A percentile compares a stretch with the other conserved stretches of the same genome.
Conservation (phyloP, 371 early-diverging fungal species). For the Lichtheimia hyalospora region DNA sequence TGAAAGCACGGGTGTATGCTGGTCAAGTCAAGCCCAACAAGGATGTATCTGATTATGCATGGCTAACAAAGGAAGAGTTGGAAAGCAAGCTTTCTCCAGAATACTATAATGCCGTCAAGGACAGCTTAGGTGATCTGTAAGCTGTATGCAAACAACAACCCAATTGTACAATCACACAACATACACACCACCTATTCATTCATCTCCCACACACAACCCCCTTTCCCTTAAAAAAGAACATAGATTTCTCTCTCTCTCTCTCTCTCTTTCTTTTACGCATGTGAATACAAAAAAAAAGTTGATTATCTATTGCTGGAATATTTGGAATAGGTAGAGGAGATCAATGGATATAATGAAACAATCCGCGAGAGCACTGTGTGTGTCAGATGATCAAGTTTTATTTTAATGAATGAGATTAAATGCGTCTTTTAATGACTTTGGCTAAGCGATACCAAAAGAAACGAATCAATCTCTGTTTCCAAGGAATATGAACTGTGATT, state of each 20-base stretch:
- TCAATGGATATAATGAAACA: too few species aligned
- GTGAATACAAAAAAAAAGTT: neutral
- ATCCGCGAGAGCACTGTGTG: too few species aligned
- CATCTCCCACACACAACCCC: neutral
- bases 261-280: neutral
- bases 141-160: neutral
- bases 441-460: too few species aligned
- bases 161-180: neutral
- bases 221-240: neutral
- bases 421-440: too few species aligned
- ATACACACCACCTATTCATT: neutral
- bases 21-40: conserved; percentile 69
- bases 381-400: too few species aligned
- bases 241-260: neutral
- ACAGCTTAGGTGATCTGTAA: conserved; percentile 72
- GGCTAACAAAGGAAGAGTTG: conserved; percentile 89
- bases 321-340: too few species aligned
- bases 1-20: conserved; percentile 85
- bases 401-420: too few species aligned
- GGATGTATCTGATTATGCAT: conserved; percentile 75
- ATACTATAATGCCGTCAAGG: conserved; percentile 74
- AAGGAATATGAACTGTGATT: too few species aligned
- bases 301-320: neutral
- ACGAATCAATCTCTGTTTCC: too few species aligned
- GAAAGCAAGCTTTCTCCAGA: conserved; percentile 62